Evolutionary conservation across 345 rosid genomes (phyloP).

Genomic region (Excoecaria agallocha): DNA sequence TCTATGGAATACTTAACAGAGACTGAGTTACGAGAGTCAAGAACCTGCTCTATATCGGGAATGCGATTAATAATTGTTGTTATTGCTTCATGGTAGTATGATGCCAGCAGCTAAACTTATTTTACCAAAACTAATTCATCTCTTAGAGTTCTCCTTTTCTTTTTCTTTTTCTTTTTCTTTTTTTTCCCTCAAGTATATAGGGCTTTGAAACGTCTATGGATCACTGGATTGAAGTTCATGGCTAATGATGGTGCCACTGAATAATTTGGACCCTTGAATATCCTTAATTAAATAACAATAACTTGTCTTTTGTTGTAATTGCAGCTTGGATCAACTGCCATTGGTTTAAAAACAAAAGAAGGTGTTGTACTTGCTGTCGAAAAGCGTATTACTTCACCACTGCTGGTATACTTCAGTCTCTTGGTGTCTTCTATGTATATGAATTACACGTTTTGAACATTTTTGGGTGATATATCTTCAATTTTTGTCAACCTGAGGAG

Average conservation of each 20-base stretch:
- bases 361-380: conserved; percentile 99
- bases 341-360: conserved; percentile 86
- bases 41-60: not conserved
- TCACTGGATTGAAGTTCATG: not conserved
- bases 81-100: not conserved
- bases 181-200: too few relatives aligned
- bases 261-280: not conserved
- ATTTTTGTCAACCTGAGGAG: not conserved
- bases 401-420: conserved; percentile 52
- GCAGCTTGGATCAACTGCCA: conserved; percentile 95
- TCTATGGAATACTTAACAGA: not conserved
- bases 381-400: conserved; percentile 90
- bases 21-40: not conserved
- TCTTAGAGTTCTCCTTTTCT: not conserved
- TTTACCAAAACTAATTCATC: not conserved
- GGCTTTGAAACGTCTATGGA: not conserved
- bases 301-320: conserved; percentile 6
- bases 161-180: not conserved
- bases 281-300: conserved; percentile 1
- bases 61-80: not conserved
- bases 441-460: not conserved
- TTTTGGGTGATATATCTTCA: not conserved
- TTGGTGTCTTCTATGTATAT: not conserved
- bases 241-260: not conserved
- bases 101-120: not conserved